These are phyloP conservation scores for Tilletia walkeri DNA, from an alignment of 1,284 basidiomycete genomes.

Conservation along the genomic window DNA sequence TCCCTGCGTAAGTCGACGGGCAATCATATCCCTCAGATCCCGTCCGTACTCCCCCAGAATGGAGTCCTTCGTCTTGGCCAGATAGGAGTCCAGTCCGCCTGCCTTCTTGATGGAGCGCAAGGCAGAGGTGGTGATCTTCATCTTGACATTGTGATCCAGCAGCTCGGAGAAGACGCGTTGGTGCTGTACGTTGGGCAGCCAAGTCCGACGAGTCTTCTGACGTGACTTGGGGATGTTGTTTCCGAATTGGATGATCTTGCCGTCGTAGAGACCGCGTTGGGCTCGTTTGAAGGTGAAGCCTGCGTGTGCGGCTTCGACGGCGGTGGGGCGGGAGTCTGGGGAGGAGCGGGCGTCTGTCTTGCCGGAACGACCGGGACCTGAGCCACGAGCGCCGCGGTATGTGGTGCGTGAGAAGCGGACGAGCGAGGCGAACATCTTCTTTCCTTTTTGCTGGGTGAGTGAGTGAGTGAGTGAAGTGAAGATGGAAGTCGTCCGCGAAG, in stretches of 20 bases:
- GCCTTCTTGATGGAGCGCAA: constrained; percentile 48
- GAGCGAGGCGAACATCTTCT: constrained; percentile 44
- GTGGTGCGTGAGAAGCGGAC: constrained; percentile 52
- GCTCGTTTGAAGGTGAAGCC: constrained; percentile 50
- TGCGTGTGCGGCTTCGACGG: constrained; percentile 24
- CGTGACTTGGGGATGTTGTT: constrained; percentile 51
- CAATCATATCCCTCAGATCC: constrained; percentile 29
- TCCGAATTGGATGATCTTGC: constrained; percentile 46
- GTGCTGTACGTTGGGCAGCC: constrained; percentile 50
- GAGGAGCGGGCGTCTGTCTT: constrained; percentile 49
- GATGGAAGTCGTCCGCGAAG: neutral
- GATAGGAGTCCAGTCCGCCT: constrained; percentile 49
- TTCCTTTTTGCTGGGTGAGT: neutral
- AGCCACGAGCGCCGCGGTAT: constrained; percentile 48
- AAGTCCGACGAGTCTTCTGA: constrained; percentile 49
- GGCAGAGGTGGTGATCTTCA: constrained; percentile 35
- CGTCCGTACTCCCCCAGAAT: constrained; percentile 47
- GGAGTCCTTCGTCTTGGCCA: constrained; percentile 38
- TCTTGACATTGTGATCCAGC: constrained; percentile 28
- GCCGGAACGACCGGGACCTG: constrained; percentile 44
- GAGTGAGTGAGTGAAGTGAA: neutral
- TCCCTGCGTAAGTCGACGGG: neutral
- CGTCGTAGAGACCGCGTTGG: constrained; percentile 53
- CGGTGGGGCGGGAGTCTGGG: constrained; percentile 43
- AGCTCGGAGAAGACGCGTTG: constrained; percentile 36